Evolutionary conservation across 139 green algal species (phyloP), one percentile per base, ranked within the genome.

Genomic region (Marvania coccoides): DNA sequence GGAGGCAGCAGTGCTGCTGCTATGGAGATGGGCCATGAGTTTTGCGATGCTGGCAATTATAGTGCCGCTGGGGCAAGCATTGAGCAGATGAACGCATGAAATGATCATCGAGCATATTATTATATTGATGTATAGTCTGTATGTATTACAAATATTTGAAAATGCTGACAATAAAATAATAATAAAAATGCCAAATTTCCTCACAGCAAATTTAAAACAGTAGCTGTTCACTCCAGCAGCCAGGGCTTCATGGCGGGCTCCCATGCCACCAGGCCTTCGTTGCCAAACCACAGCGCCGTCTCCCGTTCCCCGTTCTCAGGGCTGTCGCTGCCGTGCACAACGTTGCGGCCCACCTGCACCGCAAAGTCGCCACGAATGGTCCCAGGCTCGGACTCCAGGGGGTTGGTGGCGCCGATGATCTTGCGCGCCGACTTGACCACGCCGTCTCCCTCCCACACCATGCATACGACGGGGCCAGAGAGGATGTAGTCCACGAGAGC

Each of bases 401-500:
- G 94, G 81, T 98, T 98, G 64, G 94, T 99, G 30, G 72, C 72
- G 34, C 72, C 72, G 47, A 79, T 79, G 5, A 79, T 10, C 77
- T 93, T 95, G 53, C 94, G 78, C 0, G 87, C 92, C 13, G 80
- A 87, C 47, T 86, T 87, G 24, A 99, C 89, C 1, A 99, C 94
- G 36, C 88, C 91, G 42, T 93, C 79, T 61, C 94, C 93, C 77
- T 99, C 90, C 93, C 89, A 97, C 33, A 97, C 91, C 91, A 99
- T 99, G 71, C 78, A 84, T 0, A 99, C 89, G n/a, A 99, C 94
- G 12, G 94, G 94, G 14, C 94, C 94, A 12, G 87, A 96, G 6
- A 85, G 70, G 58, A 99, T 98, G 87, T 99, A 99, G 23, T 95
- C 83, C 2, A 99, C 90, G 3, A 99, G 83, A 15, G 85, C 87